These are phyloP conservation scores for Sporopachydermia cereana DNA, from an alignment of 1,139 yeast genomes.

Conservation along the genomic window DNA sequence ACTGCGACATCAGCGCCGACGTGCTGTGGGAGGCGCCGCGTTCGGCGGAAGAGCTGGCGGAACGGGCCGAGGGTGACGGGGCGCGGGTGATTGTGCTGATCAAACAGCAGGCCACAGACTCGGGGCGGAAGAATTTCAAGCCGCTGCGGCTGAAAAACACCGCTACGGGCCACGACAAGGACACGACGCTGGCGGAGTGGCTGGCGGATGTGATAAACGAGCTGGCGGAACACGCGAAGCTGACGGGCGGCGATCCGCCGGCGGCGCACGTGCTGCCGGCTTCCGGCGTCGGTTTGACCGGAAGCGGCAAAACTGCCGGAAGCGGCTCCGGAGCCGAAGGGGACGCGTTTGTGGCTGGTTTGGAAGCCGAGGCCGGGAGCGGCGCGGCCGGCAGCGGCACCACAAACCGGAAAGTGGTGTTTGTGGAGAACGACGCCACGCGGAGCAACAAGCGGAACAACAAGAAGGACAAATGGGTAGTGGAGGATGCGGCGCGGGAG, in stretches of 20 bases:
- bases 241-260: constrained; percentile 6
- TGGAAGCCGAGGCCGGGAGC: neutral
- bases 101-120: constrained; percentile 39
- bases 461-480: constrained; percentile 69
- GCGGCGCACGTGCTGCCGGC: neutral
- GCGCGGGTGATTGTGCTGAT: constrained; percentile 65
- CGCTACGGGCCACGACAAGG: constrained; percentile 48
- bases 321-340: neutral
- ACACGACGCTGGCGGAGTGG: constrained; percentile 58
- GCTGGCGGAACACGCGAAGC: constrained; percentile 19
- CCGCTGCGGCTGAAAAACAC: constrained; percentile 64
- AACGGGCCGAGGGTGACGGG: constrained; percentile 56
- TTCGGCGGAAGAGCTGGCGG: constrained; percentile 57
- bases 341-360: too few species aligned
- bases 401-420: constrained; percentile 42
- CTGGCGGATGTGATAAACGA: constrained; percentile 37
- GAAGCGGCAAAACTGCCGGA: neutral
- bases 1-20: constrained; percentile 60
- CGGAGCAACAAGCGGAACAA: constrained; percentile 42
- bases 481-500: constrained; percentile 59
- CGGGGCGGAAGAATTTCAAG: constrained; percentile 42
- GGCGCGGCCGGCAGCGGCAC: neutral
- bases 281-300: neutral
- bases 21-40: constrained; percentile 34
- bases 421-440: constrained; percentile 62